Base-by-base conservation (phyloP, 2,329 filamentous ascomycete species). In the Blastomyces gilchristii region DNA sequence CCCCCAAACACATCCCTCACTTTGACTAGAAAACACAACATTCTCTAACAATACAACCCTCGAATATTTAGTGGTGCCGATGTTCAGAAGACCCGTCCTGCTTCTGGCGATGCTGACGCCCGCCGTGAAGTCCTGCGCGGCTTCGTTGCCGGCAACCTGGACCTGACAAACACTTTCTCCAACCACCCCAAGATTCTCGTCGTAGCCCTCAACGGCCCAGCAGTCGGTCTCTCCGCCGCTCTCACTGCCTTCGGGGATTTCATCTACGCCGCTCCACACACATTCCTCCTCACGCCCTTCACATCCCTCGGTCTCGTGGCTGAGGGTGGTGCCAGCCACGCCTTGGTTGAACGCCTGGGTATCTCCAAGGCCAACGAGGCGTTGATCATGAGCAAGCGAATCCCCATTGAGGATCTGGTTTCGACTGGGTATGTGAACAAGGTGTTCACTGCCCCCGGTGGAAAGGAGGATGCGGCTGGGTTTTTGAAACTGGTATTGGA, bases 161-260 rank as follows among this genome's bases (percentile, higher is more conserved):
- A 96, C 81, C 84, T 90, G 70, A 94, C 92, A 1, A 87, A 90
- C 70, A 87, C 91, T 69, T 96, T 97, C 80, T 92, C 94, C 80
- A 87, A 86, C 16, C 94, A 97, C 78, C 90, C 91, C 69, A 97
- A 97, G 79, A 89, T 97, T 76, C 88, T 97, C 31, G 84, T 97
- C 65, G 87, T 87, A 0, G 94, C 90, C 0, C 86, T 97, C 68
- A 97, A 97, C 78, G 94, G 93, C 2, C 94, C 94, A 6, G 91
- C 87, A 12, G 83, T 99, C 61, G 94, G 94, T 6, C 86, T 97
- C 41, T 89, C 88, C 1, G 94, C 93, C 0, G 92, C 93, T 0
- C 78, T 97, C 0, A 80, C 91, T 63, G 87, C 87, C 37, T 89
- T 90, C 74, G 89, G 89, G 31, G 94, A 97, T 80, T 97, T 97